Evolutionary conservation across 2,329 filamentous ascomycete species (phyloP).

Genomic region (Cordyceps cateniannulata): DNA sequence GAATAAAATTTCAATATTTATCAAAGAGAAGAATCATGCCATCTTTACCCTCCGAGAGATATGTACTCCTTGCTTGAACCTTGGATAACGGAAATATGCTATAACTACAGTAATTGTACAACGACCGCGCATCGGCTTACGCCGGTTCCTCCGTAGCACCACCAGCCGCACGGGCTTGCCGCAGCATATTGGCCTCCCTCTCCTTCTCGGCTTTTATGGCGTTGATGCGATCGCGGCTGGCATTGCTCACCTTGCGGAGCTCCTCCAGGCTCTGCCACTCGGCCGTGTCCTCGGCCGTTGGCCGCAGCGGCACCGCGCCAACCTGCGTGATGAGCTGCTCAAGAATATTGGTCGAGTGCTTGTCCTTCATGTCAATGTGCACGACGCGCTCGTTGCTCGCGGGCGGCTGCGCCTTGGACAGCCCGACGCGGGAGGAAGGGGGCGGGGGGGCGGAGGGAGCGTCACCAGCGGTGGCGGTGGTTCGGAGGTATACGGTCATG

Average conservation of each 20-base stretch:
- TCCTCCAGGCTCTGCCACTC: slow-evolving; percentile 54
- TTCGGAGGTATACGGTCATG: slow-evolving; percentile 60
- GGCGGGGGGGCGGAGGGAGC: slow-evolving; percentile 32
- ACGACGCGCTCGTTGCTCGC: slow-evolving; percentile 43
- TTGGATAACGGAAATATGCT: slow-evolving; percentile 1
- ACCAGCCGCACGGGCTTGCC: slow-evolving; percentile 32
- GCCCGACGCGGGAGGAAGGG: slow-evolving; percentile 40
- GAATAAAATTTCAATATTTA: background rate
- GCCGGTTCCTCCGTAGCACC: slow-evolving; percentile 29
- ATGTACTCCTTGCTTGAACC: slow-evolving; percentile 2
- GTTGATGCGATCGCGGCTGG: slow-evolving; percentile 48
- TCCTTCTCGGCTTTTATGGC: slow-evolving; percentile 50
- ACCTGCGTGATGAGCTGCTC: slow-evolving; percentile 56
- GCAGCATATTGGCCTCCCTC: slow-evolving; percentile 50
- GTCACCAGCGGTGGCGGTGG: slow-evolving; percentile 21
- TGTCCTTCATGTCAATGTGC: slow-evolving; percentile 58
- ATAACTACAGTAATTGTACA: slow-evolving; percentile 10
- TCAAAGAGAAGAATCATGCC: background rate
- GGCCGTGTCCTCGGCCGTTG: slow-evolving; percentile 52
- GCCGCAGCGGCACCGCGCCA: slow-evolving; percentile 48
- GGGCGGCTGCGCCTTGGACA: slow-evolving; percentile 42
- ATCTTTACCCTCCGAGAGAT: background rate
- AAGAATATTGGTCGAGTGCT: slow-evolving; percentile 56
- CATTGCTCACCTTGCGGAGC: slow-evolving; percentile 40
- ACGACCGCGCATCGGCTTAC: slow-evolving; percentile 16